Base-by-base conservation (phyloP, 345 rosid genomes). In the Psidium friedrichsthalianum region DNA sequence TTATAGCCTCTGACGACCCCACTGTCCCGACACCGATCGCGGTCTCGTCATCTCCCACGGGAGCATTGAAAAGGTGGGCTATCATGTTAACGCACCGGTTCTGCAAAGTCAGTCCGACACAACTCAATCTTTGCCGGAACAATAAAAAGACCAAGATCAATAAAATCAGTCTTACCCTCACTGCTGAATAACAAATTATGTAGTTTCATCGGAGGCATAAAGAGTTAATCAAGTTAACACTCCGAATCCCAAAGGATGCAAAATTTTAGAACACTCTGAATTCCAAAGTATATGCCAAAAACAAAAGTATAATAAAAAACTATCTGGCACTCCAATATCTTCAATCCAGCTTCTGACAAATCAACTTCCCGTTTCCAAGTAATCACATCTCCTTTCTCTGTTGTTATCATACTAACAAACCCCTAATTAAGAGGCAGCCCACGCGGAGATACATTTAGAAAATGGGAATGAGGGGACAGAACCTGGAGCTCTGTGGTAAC, bases 81-180 rank as follows among this genome's bases (percentile, higher is more conserved):
- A 91, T 91, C 90, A 91, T 91, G 88, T 91, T 91, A 86, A 91
- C 93, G 21, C 93, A 91, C 24, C 93, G 92, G 56, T 91, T 91
- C 93, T 91, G 87, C 74, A 83, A n/a, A 20, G n/a, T 14, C 52
- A 59, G 51, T 42, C 2, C 11, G 4, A 44, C 40, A 57, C 52
- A 61, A 14, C 42, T 83, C 29, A 58, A 44, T 57, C 40, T 57
- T 84, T 69, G 78, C 78, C 12, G 0, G 78, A 32, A 36, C 47
- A 1, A 69, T 36, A 40, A 69, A 14, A 32, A 69, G 47, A 69
- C 3, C 47, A 69, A 69, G 78, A 69, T 40, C 6, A 1, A 69
- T 14, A 49, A 27, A 69, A 69, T 69, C 0, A 61, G 21, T 29
- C 76, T 61, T 29, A 18, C 76, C 42, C 42, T 61, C 76, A 29